Base-by-base conservation (phyloP, 495 filamentous ascomycete species). In the Apiosordaria backusii region DNA sequence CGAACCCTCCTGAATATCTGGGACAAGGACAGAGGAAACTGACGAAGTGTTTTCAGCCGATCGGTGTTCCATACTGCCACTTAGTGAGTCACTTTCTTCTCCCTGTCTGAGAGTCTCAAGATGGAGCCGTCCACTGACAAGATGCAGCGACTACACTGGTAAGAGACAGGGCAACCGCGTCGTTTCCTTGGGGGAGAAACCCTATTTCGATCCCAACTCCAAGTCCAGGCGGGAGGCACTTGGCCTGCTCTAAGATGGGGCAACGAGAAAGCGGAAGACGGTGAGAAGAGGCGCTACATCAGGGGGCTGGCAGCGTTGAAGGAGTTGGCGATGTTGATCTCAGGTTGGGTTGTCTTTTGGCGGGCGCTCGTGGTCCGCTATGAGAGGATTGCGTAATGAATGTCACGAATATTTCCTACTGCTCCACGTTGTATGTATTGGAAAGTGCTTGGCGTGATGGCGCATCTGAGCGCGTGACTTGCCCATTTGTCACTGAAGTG, bases 11-110 rank as follows among this genome's bases (percentile, higher is more conserved):
- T 50, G 27, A 21, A 54, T 13, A 13, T 2, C 10, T 13, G 22
- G 6, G 13, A 15, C 15, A 53, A 50, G 23, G 24, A 4, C n/a
- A 25, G 57, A 18, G 16, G 3, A 35, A 9, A 27, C 68, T 70
- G 54, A 72, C 65, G 53, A 45, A 18, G 15, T 19, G 10, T 54
- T 4, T 23, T 15, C 26, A 75, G 90, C 67, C 79, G 89, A 2
- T 84, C 82, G n/a, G 80, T 82, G 0, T 90, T 85, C 71, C 89
- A 91, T 71, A 82, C 84, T 0, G 88, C 88, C 1, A 91, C 76
- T 57, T 73, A 75, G 76, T 78, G 70, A 70, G 74, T 60, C n/a
- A 1, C 25, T 25, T 1, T 59, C 16, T 27, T 23, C 67, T 22
- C 21, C 35, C 19, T 27, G 21, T 65, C n/a, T 54, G 23, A 13